A percentile compares a stretch with the other conserved stretches of the same genome.
Evolutionary conservation across 768 basidiomycete species (phyloP).

Genomic region (Rossbeevera mucosa): DNA sequence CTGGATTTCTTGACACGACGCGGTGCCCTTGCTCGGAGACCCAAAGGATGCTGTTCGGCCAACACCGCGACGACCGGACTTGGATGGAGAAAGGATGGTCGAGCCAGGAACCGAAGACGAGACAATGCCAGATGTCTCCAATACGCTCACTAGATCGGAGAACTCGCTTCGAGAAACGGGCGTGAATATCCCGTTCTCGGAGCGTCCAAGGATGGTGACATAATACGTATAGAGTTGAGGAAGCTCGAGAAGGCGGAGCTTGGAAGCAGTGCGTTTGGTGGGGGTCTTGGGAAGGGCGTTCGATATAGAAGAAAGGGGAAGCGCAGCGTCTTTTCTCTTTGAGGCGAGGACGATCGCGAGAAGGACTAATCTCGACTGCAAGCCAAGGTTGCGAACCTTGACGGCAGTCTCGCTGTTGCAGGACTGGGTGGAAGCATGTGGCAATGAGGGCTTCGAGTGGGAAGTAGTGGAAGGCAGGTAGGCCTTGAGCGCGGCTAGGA

Average conservation of each 20-base stretch:
- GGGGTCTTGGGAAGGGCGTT: constrained; percentile 36
- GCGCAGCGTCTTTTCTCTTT: constrained; percentile 54
- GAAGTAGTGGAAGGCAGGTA: constrained; percentile 56
- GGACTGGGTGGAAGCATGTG: constrained; percentile 21
- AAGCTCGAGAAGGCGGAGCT: constrained; percentile 46
- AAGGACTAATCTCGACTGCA: constrained; percentile 71
- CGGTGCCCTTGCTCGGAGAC: constrained; percentile 21
- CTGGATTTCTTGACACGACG: constrained; percentile 41
- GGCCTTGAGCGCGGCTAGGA: constrained; percentile 71
- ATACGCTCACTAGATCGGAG: constrained; percentile 59
- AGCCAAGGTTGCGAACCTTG: constrained; percentile 64
- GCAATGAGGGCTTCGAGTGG: constrained; percentile 5
- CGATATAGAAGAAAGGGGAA: constrained; percentile 43
- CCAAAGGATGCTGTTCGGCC: constrained; percentile 58
- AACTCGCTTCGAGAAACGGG: constrained; percentile 76
- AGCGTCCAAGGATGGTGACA: constrained; percentile 49
- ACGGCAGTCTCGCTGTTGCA: constrained; percentile 56
- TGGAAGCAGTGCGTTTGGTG: constrained; percentile 47
- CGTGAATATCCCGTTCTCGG: constrained; percentile 50
- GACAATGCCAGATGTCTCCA: constrained; percentile 71
- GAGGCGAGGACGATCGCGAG: constrained; percentile 60
- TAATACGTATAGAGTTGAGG: constrained; percentile 66
- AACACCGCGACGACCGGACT: constrained; percentile 48
- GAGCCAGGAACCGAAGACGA: constrained; percentile 32
- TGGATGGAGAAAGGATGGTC: constrained; percentile 37